These are phyloP conservation scores for Coemansia erecta DNA, from an alignment of 192 early-diverging fungal species.

Conservation along the genomic window DNA sequence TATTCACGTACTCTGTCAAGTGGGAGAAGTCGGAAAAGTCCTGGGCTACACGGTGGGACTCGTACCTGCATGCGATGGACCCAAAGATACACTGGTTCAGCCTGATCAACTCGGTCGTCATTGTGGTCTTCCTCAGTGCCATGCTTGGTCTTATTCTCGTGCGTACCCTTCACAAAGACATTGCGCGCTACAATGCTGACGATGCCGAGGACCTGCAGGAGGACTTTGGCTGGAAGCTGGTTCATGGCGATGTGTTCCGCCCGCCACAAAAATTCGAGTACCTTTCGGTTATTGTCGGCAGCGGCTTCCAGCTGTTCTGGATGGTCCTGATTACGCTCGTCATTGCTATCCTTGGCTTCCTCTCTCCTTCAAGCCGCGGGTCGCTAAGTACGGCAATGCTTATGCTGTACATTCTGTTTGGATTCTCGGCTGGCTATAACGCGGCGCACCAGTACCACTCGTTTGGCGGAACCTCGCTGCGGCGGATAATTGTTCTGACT, in stretches of 20 bases:
- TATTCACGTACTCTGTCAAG: slow-evolving; percentile 66
- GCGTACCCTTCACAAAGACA: slow-evolving; percentile 87
- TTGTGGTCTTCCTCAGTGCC: slow-evolving; percentile 87
- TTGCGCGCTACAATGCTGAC: slow-evolving; percentile 84
- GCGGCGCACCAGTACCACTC: slow-evolving; percentile 91
- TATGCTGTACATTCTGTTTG: slow-evolving; percentile 88
- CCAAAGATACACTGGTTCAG: slow-evolving; percentile 96
- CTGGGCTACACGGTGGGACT: slow-evolving; percentile 87
- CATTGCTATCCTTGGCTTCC: slow-evolving; percentile 94
- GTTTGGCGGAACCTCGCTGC: slow-evolving; percentile 88
- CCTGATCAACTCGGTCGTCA: slow-evolving; percentile 89
- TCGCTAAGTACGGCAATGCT: slow-evolving; percentile 91
- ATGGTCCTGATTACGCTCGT: slow-evolving; percentile 72
- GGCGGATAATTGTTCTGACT: slow-evolving; percentile 76
- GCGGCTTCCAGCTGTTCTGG: slow-evolving; percentile 76
- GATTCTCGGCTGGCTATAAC: slow-evolving; percentile 82
- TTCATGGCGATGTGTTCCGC: slow-evolving; percentile 98
- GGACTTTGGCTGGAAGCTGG: slow-evolving; percentile 97
- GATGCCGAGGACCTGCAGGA: slow-evolving; percentile 74
- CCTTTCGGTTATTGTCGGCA: slow-evolving; percentile 80
- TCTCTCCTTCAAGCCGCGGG: slow-evolving; percentile 89
- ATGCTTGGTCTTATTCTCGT: slow-evolving; percentile 89
- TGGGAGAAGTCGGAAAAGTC: slow-evolving; percentile 64
- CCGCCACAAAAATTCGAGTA: slow-evolving; percentile 71
- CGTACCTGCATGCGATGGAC: slow-evolving; percentile 81